Evolutionary conservation across 2,329 filamentous ascomycete genomes (phyloP), one percentile per base, ranked within the genome.

Genomic region (Botrytis fabae): DNA sequence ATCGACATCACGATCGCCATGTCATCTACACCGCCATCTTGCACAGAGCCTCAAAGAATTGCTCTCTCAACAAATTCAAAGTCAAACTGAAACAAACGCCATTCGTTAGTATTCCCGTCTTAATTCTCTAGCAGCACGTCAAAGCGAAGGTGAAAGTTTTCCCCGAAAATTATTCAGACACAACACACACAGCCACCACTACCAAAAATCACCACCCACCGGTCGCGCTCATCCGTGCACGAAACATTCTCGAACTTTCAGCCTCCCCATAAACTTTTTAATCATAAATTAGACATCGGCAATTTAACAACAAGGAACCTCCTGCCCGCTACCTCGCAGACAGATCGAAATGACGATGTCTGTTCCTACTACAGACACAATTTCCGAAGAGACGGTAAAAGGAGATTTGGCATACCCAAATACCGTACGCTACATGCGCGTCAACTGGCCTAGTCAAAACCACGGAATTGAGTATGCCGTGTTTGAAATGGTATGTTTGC

Each of bases 11-110:
- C 65, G 38, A 68, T 68, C 48, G 28, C 18, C 25, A 57, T 57
- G 28, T 10, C 25, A 57, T 57, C 48, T 42, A 57, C 65, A 68
- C 65, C 65, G 48, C 48, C 65, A 68, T 68, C 48, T 57, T 68
- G 65, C 65, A 68, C 35, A 40, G 65, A 57, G 28, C 25, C 46
- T 68, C 22, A n/a, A 66, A 28, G 40, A 68, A 28, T 22, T 22
- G 4, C 25, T 54, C 46, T 20, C 35, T 22, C 32, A 28, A 68
- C 46, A 28, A 40, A 68, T 28, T 7, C 32, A 51, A 54, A 40
- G 35, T 54, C 46, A 16, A 68, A 25, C 22, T 54, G 64, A 54
- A 68, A 54, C 64, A 40, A 28, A 20, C 32, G 46, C 46, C 32
- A 54, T 25, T 40, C 14, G 51, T 28, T 68, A 68, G 35, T n/a